Evolutionary conservation across 108 stramenopile species (phyloP), one percentile per base, ranked within the genome.

Genomic region (Nitzschia palea): DNA sequence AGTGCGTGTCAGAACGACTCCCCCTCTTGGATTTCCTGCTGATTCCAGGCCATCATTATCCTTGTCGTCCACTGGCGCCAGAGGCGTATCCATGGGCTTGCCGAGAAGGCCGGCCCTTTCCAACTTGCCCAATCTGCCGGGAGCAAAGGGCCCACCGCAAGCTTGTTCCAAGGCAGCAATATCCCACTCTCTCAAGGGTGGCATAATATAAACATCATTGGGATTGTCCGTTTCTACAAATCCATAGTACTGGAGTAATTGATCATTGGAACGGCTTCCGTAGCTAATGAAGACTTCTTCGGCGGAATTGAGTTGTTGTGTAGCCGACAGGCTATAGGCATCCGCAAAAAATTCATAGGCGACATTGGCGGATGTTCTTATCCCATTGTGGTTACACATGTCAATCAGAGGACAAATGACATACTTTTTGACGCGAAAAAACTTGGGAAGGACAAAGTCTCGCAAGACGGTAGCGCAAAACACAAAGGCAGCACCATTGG

Each of bases 191-290:
- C 90, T 68, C 30, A 96, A 77, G 12, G 91, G 90, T 27, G 94
- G 89, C 73, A 96, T 80, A 31, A 95, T 84, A 56, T 97, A 97
- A 15, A 89, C 79, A 72, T 97, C 96, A 32, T 71, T 17, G 2
- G 70, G 70, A 81, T 97, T 97, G 59, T 94, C 74, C 34, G 58
- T 55, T 56, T 96, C 95, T 34, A 96, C 95, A 79, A 97, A 97
- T 25, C 96, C 96, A 74, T 97, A 97, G 63, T 93, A 93, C 48
- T 96, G 93, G 44, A 97, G 62, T 34, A 97, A 64, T 53, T 95
- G 90, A 57, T 97, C 96, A 59, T 96, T 97, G 48, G 87, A 90
- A 36, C 93, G 80, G 4, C 81, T 73, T 20, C 96, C 96, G 59
- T 97, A 97, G 30, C 82, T 81, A 62, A 93, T 91, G 58, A 76